These are phyloP conservation scores for Hymenochaete sp. DNA, from an alignment of 1,284 basidiomycete species.

Conservation along the genomic window DNA sequence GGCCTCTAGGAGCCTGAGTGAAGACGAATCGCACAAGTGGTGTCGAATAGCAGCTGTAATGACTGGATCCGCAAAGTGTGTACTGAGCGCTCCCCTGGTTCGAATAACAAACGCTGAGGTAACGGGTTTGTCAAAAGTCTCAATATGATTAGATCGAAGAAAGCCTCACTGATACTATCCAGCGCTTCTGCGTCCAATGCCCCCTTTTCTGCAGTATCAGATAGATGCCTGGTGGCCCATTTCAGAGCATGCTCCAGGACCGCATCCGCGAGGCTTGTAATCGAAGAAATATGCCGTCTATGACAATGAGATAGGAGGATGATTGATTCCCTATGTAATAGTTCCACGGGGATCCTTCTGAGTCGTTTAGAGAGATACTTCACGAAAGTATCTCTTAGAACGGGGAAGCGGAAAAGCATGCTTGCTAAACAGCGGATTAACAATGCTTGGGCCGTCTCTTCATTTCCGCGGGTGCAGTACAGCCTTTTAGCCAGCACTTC, in stretches of 20 bases:
- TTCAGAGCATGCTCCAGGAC: conserved; percentile 39
- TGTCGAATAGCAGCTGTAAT: conserved; percentile 58
- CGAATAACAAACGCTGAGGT: conserved; percentile 5
- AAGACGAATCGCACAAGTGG: conserved; percentile 37
- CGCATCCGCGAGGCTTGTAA: conserved; percentile 27
- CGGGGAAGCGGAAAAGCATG: neutral
- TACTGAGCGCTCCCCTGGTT: conserved; percentile 32
- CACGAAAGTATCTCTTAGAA: conserved; percentile 6
- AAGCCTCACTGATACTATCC: conserved; percentile 3
- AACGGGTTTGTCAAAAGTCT: conserved; percentile 1
- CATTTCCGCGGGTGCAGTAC: too few relatives aligned
- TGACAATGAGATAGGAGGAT: too few relatives aligned
- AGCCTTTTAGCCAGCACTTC: too few relatives aligned
- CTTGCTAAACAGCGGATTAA: too few relatives aligned
- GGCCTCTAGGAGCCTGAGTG: conserved; percentile 41
- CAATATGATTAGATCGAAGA: conserved; percentile 6
- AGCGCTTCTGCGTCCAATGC: neutral
- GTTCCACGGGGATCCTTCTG: too few relatives aligned
- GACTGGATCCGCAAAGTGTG: conserved; percentile 66
- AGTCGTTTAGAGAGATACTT: too few relatives aligned
- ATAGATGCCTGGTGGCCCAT: conserved; percentile 40
- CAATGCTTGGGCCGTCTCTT: too few relatives aligned
- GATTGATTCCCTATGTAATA: too few relatives aligned
- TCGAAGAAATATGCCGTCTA: too few relatives aligned
- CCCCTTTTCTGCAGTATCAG: conserved; percentile 23